A percentile compares a stretch with the other conserved stretches of the same genome.
These are phyloP conservation scores for Hymenoscyphus salicellus DNA, from an alignment of 2,329 filamentous ascomycete genomes.

Conservation along the genomic window DNA sequence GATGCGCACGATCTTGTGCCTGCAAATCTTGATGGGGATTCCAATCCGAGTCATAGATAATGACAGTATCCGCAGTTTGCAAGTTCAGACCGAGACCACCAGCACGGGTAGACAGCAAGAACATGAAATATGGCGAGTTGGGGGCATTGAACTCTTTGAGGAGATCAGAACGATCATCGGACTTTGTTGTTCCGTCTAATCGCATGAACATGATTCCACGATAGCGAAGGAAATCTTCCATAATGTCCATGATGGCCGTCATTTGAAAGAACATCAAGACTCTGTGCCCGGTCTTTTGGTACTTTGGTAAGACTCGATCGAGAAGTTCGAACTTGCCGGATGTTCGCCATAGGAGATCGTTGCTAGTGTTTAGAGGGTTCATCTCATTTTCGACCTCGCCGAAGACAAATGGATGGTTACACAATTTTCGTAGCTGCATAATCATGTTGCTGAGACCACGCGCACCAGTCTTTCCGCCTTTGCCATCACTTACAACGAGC, in stretches of 20 bases:
- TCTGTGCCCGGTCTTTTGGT: slow-evolving; percentile 84
- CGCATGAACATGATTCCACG: slow-evolving; percentile 82
- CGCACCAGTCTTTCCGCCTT: slow-evolving; percentile 90
- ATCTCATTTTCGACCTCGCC: slow-evolving; percentile 97
- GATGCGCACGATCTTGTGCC: slow-evolving; percentile 98
- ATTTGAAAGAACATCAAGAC: slow-evolving; percentile 99
- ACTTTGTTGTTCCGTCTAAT: slow-evolving; percentile 94
- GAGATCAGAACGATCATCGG: slow-evolving; percentile 91
- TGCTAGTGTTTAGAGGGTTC: slow-evolving; percentile 84
- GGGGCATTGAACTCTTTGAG: slow-evolving; percentile 87
- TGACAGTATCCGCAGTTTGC: slow-evolving; percentile 97
- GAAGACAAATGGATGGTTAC: slow-evolving; percentile 98
- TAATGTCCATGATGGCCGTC: slow-evolving; percentile 99
- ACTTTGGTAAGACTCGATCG: slow-evolving; percentile 90
- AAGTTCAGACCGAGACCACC: slow-evolving; percentile 96
- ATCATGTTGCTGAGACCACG: slow-evolving; percentile 99
- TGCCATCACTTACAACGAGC: slow-evolving; percentile 89
- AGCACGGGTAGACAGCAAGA: slow-evolving; percentile 95
- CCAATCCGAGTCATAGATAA: slow-evolving; percentile 99
- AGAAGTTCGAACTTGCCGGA: slow-evolving; percentile 96
- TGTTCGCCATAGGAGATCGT: slow-evolving; percentile 92
- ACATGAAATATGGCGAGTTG: slow-evolving; percentile 91
- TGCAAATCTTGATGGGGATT: slow-evolving; percentile 99
- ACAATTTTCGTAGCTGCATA: slow-evolving; percentile 97
- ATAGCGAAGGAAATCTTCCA: slow-evolving; percentile 94